phyloP scores from a whole-genome alignment of 805 yeast genomes.

The Yarrowia hollandica region DNA sequence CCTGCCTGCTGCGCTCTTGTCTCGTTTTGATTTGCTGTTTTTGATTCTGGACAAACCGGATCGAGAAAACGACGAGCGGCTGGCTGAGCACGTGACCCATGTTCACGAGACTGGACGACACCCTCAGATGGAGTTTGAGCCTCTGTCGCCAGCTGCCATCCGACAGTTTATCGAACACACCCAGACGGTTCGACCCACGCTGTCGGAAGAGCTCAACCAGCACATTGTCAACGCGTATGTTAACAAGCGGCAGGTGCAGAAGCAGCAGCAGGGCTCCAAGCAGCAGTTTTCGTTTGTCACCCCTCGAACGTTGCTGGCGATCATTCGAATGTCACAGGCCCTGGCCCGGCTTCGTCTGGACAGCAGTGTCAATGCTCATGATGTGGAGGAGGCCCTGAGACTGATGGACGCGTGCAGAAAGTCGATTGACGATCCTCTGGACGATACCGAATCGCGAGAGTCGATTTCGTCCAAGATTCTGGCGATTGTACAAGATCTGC shows the following conservation, averaged over 20 bases:
- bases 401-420: constrained; percentile 83
- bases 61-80: constrained; percentile 73
- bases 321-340: constrained; percentile 91
- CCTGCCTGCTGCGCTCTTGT: constrained; percentile 91
- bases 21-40: constrained; percentile 90
- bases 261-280: constrained; percentile 66
- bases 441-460: constrained; percentile 63
- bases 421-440: constrained; percentile 60
- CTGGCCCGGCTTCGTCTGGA: constrained; percentile 85
- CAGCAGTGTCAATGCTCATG: constrained; percentile 65
- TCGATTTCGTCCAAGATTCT: constrained; percentile 68
- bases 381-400: constrained; percentile 94
- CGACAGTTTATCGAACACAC: constrained; percentile 89
- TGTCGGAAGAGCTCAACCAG: constrained; percentile 80
- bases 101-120: constrained; percentile 93
- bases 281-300: constrained; percentile 88
- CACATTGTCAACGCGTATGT: constrained; percentile 84
- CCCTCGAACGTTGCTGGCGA: constrained; percentile 90
- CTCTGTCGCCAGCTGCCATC: constrained; percentile 74
- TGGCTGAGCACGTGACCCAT: constrained; percentile 91
- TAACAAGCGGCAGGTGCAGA: constrained; percentile 88
- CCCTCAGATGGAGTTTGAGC: constrained; percentile 69
- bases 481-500: constrained; percentile 58
- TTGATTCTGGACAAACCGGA: constrained; percentile 82
- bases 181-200: constrained; percentile 77